Evolutionary conservation across 495 filamentous ascomycete genomes (phyloP).

Genomic region (Talaromyces proteolyticus): DNA sequence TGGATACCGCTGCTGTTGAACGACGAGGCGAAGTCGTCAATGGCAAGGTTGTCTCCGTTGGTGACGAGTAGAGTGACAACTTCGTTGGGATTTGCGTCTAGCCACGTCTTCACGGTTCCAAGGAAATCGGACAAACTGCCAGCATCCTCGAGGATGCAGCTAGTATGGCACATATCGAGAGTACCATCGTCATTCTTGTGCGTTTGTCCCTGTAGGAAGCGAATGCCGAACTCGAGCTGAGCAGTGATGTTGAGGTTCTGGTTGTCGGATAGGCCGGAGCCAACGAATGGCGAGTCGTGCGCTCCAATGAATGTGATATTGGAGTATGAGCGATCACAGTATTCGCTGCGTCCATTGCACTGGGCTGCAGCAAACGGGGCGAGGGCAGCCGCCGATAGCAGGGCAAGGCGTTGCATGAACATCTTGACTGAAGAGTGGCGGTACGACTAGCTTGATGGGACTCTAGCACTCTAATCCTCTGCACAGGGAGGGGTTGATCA

Average conservation of each 20-base stretch:
- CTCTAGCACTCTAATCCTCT: no score
- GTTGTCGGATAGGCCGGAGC: constrained; percentile 54
- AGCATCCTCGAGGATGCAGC: constrained; percentile 58
- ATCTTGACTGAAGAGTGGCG: neutral
- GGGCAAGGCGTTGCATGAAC: neutral
- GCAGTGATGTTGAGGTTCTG: constrained; percentile 60
- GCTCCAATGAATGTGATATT: constrained; percentile 64
- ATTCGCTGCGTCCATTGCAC: constrained; percentile 63
- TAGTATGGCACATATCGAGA: constrained; percentile 60
- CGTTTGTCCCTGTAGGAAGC: constrained; percentile 65
- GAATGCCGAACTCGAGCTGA: constrained; percentile 61
- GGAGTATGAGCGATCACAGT: constrained; percentile 57
- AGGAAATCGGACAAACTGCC: constrained; percentile 55
- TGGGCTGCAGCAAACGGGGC: neutral
- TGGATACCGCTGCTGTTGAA: constrained; percentile 51
- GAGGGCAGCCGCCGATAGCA: neutral
- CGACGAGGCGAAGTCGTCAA: constrained; percentile 41
- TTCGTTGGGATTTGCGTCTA: constrained; percentile 59
- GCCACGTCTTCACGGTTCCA: constrained; percentile 53
- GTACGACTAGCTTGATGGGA: no score
- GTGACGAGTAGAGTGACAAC: constrained; percentile 66
- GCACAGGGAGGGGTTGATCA: neutral
- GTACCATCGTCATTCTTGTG: constrained; percentile 43
- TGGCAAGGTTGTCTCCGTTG: constrained; percentile 52
- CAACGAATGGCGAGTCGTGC: constrained; percentile 64